These are phyloP conservation scores for Acer saccharum DNA, from an alignment of 345 rosid species.

Conservation along the genomic window DNA sequence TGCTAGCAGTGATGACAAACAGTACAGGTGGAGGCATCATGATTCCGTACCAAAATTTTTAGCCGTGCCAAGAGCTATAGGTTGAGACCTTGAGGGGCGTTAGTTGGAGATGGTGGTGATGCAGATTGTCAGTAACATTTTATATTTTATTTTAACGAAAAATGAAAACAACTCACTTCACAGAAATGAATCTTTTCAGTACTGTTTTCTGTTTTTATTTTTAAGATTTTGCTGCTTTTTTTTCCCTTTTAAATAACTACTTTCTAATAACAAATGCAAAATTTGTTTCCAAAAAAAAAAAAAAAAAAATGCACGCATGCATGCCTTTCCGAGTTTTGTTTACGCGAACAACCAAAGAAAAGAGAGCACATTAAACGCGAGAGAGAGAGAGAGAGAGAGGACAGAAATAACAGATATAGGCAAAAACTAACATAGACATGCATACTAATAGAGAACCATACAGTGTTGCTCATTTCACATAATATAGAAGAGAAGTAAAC, in stretches of 20 bases:
- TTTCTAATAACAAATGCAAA: neutral
- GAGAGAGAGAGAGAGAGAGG: too few species aligned
- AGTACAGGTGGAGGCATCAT: neutral
- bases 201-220: neutral
- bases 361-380: neutral
- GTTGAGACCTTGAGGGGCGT: neutral
- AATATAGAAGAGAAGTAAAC: neutral
- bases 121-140: neutral
- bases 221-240: neutral
- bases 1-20: neutral
- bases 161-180: neutral
- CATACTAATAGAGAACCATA: neutral
- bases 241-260: neutral
- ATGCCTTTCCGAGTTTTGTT: neutral
- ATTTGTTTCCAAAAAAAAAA: neutral
- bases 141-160: neutral
- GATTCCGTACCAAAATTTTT: neutral
- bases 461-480: neutral
- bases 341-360: neutral
- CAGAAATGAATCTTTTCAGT: neutral
- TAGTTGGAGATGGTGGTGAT: neutral
- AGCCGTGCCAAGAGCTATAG: neutral
- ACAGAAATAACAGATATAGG: neutral
- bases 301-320: too few species aligned
- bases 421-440: neutral